Conservation (phyloP, 345 rosid species). For the Geranium brycei region DNA sequence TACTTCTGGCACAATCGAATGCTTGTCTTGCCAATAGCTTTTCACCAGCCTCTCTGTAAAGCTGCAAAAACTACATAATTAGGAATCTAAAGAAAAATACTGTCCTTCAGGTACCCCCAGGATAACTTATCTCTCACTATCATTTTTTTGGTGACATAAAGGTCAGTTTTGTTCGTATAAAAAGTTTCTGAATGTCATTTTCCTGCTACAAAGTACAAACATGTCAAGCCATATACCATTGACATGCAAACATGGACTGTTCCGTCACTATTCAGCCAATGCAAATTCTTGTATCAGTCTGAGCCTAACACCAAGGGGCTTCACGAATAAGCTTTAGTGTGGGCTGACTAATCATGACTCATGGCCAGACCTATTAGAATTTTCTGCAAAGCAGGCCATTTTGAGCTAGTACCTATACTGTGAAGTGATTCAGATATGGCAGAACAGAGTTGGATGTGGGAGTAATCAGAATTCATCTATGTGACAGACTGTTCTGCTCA, state of each 20-base stretch:
- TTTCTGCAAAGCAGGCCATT: background rate
- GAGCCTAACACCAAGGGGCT: too few species aligned
- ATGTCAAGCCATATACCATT: background rate
- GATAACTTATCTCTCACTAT: background rate
- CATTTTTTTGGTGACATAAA: background rate
- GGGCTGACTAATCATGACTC: background rate
- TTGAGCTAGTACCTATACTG: background rate
- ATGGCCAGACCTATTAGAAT: background rate
- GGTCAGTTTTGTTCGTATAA: background rate
- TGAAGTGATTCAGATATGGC: background rate
- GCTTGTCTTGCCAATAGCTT: slow-evolving; percentile 69
- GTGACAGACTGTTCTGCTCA: background rate
- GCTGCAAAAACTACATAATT: slow-evolving; percentile 28
- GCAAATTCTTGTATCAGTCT: background rate
- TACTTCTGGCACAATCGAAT: slow-evolving; percentile 89
- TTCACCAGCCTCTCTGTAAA: slow-evolving; percentile 54
- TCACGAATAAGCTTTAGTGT: background rate
- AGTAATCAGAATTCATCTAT: background rate
- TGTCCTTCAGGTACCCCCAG: background rate
- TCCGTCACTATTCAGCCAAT: background rate
- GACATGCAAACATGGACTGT: background rate
- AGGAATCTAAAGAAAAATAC: background rate
- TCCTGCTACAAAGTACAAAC: background rate
- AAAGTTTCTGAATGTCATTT: background rate
- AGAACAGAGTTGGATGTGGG: background rate